Percentiles rank a stretch among this genome's conserved stretches.
phyloP scores from a whole-genome alignment of 495 filamentous ascomycete species.

The Penicillium verhagenii region DNA sequence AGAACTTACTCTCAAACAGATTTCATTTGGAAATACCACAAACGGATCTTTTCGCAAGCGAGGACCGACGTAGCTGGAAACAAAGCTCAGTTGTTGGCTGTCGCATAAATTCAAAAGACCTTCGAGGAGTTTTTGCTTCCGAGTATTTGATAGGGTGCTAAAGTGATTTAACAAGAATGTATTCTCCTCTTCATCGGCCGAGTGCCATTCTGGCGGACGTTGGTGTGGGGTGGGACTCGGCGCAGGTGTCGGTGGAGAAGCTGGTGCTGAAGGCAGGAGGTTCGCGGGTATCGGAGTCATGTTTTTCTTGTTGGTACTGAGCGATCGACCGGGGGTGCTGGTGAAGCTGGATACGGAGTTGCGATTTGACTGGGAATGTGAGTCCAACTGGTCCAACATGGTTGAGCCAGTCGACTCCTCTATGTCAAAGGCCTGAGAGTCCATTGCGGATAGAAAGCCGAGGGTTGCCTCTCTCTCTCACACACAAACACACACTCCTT shows the following conservation, averaged over 20 bases:
- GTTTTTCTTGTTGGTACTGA: conserved; percentile 52
- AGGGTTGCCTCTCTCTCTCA: not conserved
- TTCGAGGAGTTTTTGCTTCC: conserved; percentile 66
- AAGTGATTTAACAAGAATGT: conserved; percentile 56
- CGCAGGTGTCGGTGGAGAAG: conserved; percentile 67
- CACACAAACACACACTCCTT: too few relatives aligned
- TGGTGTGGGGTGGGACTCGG: conserved; percentile 66
- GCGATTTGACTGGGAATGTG: conserved; percentile 31
- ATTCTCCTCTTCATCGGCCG: conserved; percentile 57
- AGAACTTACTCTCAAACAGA: conserved; percentile 75
- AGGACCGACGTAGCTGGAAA: conserved; percentile 88
- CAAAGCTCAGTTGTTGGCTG: conserved; percentile 90
- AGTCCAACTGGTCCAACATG: conserved; percentile 32
- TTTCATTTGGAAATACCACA: conserved; percentile 79
- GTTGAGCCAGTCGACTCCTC: conserved; percentile 33
- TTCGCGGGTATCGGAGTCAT: conserved; percentile 54
- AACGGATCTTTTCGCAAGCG: conserved; percentile 96
- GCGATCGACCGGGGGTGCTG: conserved; percentile 47
- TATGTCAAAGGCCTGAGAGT: conserved; percentile 32
- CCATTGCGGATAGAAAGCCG: conserved; percentile 23
- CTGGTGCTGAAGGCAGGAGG: conserved; percentile 63
- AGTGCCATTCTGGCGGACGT: conserved; percentile 57
- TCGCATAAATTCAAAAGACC: conserved; percentile 90
- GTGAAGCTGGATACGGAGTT: conserved; percentile 34
- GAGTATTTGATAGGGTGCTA: conserved; percentile 48